Conservation (phyloP, 2,329 filamentous ascomycete species). For the Aspergillus fumigatus region DNA sequence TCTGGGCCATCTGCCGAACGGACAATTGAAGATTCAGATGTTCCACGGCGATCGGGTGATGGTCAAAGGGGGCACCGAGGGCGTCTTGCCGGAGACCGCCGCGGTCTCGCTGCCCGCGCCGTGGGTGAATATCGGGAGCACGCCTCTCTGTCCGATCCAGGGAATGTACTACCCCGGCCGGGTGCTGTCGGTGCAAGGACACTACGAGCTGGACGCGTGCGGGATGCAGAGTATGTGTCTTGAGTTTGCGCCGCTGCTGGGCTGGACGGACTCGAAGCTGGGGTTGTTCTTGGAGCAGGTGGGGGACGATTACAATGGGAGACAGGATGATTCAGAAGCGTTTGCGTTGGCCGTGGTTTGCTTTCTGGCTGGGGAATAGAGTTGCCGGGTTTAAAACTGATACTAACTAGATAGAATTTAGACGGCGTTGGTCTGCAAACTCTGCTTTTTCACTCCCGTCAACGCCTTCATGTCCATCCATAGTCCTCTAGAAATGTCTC, state of each 20-base stretch:
- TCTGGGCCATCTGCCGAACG: neutral
- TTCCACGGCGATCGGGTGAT: conserved; percentile 35
- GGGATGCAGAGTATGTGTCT: conserved; percentile 20
- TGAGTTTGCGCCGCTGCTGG: conserved; percentile 19
- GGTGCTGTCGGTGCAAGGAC: conserved; percentile 29
- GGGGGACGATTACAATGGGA: neutral
- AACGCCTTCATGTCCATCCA: conserved; percentile 12
- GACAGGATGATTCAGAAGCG: neutral
- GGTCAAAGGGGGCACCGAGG: conserved; percentile 1
- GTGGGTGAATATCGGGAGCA: conserved; percentile 29
- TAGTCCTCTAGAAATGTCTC: conserved; percentile 19
- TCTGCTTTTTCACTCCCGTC: neutral
- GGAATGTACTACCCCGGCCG: conserved; percentile 26
- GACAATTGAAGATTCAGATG: conserved; percentile 24
- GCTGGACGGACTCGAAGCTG: conserved; percentile 14
- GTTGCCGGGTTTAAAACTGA: neutral
- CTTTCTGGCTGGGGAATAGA: neutral
- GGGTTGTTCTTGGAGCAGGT: neutral
- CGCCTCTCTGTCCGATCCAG: conserved; percentile 23
- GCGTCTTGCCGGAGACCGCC: neutral
- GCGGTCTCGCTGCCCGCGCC: conserved; percentile 16
- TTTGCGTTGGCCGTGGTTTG: neutral
- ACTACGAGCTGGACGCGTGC: conserved; percentile 29
- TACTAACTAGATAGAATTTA: neutral
- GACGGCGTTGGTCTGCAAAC: neutral